Evolutionary conservation across 805 yeast species (phyloP).

Genomic region (Groenewaldozyma salmanticensis): DNA sequence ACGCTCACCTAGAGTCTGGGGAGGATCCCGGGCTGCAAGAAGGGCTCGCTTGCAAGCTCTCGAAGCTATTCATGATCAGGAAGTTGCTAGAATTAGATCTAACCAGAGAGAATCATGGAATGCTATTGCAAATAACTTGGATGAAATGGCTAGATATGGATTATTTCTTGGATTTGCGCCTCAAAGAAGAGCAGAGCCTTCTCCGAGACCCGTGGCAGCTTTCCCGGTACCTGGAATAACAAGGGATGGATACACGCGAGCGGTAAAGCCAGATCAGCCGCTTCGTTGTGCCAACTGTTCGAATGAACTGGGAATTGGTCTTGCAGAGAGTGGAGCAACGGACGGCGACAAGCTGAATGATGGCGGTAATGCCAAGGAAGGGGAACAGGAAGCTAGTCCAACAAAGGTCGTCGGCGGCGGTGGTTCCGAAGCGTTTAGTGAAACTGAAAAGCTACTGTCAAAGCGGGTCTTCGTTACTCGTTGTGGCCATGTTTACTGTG

Average conservation of each 20-base stretch:
- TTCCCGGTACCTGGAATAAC: background rate
- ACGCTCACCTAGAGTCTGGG: too few relatives aligned
- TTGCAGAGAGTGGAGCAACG: constrained; percentile 18
- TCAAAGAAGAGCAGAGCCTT: too few relatives aligned
- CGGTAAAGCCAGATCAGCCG: constrained; percentile 28
- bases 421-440: constrained; percentile 27
- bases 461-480: constrained; percentile 52
- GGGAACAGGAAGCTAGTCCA: background rate
- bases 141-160: too few relatives aligned
- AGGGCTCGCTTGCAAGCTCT: too few relatives aligned
- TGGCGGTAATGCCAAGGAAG: background rate
- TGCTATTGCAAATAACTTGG: too few relatives aligned
- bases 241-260: constrained; percentile 17
- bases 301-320: constrained; percentile 60
- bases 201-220: too few relatives aligned
- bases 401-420: background rate
- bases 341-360: too few relatives aligned
- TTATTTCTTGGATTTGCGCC: too few relatives aligned
- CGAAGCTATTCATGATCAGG: too few relatives aligned
- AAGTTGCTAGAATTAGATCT: too few relatives aligned
- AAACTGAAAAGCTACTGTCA: constrained; percentile 50
- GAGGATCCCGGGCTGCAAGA: too few relatives aligned
- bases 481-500: constrained; percentile 86
- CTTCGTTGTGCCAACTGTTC: constrained; percentile 64
- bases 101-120: too few relatives aligned